Evolutionary conservation across 2,329 filamentous ascomycete species (phyloP), one percentile per base, ranked within the genome.

Genomic region (Fusarium decemcellulare): DNA sequence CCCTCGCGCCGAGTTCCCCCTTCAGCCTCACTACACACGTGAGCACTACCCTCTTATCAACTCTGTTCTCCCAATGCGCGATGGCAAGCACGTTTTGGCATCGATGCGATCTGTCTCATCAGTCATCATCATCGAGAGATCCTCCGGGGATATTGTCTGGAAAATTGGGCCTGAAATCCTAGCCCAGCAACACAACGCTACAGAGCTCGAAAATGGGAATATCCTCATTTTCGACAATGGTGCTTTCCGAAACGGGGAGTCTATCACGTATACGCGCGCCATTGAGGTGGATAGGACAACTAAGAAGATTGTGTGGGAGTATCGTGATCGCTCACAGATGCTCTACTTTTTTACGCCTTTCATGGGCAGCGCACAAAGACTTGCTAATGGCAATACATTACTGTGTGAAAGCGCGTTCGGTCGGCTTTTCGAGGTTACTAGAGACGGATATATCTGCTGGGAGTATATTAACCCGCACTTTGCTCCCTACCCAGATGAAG

Each of bases 21-120:
- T 77, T 1, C 76, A 77, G 39, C 46, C 74, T 11, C 76, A 77
- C 42, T 77, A 77, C 50, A 77, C 75, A 0, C 61, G 75, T 4
- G 76, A 77, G n/a, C 74, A 77, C 14, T 77, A 77, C 12, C 76
- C 75, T 1, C 72, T 77, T 1, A 77, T 77, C 63, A 77, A 77
- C 61, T 73, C 75, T 0, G 73, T 77, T 2, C n/a, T 75, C 1
- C 74, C 75, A 1, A 65, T 76, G 56, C 68, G 70, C 14, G 76
- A 76, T 2, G 73, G 75, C 0, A 76, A 74, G 10, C 74, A 77
- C 10, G 59, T 77, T 12, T 71, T 77, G 3, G 75, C 76, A 2
- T 77, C 76, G 0, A 59, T 77, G 65, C 59, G 75, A 3, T 77
- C 75, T 4, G 68, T 77, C 0, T 77, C 75, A 4, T 67, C 74